Conservation (phyloP, 345 rosid genomes). For the Gossypium ekmanianum region DNA sequence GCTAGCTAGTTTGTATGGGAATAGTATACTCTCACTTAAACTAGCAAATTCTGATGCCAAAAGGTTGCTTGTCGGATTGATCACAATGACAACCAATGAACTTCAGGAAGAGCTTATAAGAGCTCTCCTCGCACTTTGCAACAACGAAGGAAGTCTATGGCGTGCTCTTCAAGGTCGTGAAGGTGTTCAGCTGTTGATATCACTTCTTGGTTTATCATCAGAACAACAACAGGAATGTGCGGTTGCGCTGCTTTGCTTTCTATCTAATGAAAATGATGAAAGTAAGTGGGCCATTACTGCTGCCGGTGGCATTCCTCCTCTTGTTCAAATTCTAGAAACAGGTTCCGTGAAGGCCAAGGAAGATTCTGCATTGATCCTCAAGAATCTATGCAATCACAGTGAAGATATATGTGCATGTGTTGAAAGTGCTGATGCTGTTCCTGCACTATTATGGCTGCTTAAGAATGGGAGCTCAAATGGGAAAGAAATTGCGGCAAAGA, state of each 20-base stretch:
- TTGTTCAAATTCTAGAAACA: constrained; percentile 94
- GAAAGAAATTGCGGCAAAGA: constrained; percentile 97
- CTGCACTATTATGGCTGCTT: constrained; percentile 95
- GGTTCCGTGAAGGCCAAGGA: constrained; percentile 99
- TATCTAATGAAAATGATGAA: constrained; percentile 95
- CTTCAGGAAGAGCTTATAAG: constrained; percentile 90
- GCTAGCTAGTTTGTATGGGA: constrained; percentile 96
- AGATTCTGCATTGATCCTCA: constrained; percentile 92
- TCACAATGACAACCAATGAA: constrained; percentile 95
- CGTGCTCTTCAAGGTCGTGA: constrained; percentile 96
- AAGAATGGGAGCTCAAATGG: constrained; percentile 97
- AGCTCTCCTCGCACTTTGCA: constrained; percentile 87
- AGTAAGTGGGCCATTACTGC: constrained; percentile 99
- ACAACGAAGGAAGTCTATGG: constrained; percentile 86
- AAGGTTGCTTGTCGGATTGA: constrained; percentile 92
- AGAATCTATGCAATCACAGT: constrained; percentile 98
- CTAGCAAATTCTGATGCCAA: constrained; percentile 88
- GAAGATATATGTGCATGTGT: constrained; percentile 99
- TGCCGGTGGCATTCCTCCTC: constrained; percentile 99
- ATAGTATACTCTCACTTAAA: constrained; percentile 65
- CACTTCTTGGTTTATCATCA: constrained; percentile 98
- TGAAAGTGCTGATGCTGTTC: constrained; percentile 99
- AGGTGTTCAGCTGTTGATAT: constrained; percentile 92
- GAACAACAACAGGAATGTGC: constrained; percentile 99
- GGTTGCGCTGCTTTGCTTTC: constrained; percentile 90